Base-by-base conservation (phyloP, 2,329 filamentous ascomycete genomes). In the Fragosphaeria purpurea region DNA sequence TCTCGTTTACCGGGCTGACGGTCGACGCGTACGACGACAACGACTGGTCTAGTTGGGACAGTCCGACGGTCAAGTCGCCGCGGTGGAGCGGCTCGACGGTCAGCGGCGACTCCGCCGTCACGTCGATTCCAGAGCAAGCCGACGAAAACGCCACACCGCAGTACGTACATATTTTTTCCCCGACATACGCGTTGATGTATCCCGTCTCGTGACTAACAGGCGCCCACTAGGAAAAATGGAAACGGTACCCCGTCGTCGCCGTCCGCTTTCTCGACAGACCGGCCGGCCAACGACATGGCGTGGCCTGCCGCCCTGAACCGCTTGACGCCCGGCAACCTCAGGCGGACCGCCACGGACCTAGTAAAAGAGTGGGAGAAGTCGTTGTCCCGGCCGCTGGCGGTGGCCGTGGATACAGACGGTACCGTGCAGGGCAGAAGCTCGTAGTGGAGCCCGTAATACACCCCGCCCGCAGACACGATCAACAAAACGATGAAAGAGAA, bases 341-440 rank as follows among this genome's bases (percentile, higher is more conserved):
- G 88, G 63, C 79, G 82, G 39, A 91, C 87, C 1, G 87, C 90
- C n/a, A 86, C 83, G 38, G 86, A 85, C 55, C 74, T 95, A 51
- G 88, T 96, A 80, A 85, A 83, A 56, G 89, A 95, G 63, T 95
- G 88, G 87, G 91, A 97, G 70, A 87, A 82, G 65, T 86, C 79
- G 57, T 70, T 90, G 11, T 80, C 77, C 2, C 73, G 80, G 37
- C 70, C 76, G 1, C 60, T 65, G 4, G 50, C 55, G 4, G 37
- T 39, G 37, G 38, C 46, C 34, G 34, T n/a, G 50, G 47, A 46
- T 33, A 12, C 41, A 46, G 37, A 35, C 8, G 9, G n/a, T 34
- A 10, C 38, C 6, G 10, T n/a, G 13, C 44, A 53, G 40, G 35
- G 46, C 31, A 35, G 43, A n/a, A 43, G 41, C 38, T 33, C 13